phyloP scores from a whole-genome alignment of 768 basidiomycete species.

The Suillus variegatus region DNA sequence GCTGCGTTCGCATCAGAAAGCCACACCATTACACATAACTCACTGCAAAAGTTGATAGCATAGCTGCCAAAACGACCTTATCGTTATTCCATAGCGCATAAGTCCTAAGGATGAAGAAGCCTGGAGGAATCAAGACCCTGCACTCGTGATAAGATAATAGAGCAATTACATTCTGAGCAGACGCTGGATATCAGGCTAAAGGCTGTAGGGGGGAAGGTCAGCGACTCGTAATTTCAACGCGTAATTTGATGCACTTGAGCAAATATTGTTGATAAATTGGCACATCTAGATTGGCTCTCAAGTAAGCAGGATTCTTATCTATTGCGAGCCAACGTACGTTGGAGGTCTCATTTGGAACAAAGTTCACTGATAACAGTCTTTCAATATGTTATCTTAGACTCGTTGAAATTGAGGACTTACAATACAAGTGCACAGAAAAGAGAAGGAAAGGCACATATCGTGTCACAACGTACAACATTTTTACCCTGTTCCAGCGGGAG shows the following conservation, averaged over 20 bases:
- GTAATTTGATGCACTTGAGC: conserved; percentile 2
- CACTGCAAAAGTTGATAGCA: conserved; percentile 5
- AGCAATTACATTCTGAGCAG: conserved; percentile 8
- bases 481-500: background rate
- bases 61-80: background rate
- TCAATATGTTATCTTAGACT: background rate
- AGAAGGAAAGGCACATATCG: conserved; percentile 10
- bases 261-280: conserved; percentile 1
- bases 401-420: background rate
- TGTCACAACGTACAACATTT: conserved; percentile 5
- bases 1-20: background rate
- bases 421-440: conserved; percentile 2
- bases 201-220: background rate
- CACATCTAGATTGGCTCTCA: conserved; percentile 1
- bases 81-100: conserved; percentile 7
- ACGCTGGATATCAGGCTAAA: conserved; percentile 5
- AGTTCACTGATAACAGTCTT: background rate
- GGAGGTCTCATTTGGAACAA: background rate
- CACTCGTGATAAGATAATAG: background rate
- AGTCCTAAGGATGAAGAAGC: conserved; percentile 9
- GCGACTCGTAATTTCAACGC: background rate
- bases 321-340: background rate
- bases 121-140: background rate
- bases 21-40: background rate
- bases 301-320: background rate